Evolutionary conservation across 495 filamentous ascomycete genomes (phyloP), one percentile per base, ranked within the genome.

Genomic region (Aspergillus incahuasiensis): DNA sequence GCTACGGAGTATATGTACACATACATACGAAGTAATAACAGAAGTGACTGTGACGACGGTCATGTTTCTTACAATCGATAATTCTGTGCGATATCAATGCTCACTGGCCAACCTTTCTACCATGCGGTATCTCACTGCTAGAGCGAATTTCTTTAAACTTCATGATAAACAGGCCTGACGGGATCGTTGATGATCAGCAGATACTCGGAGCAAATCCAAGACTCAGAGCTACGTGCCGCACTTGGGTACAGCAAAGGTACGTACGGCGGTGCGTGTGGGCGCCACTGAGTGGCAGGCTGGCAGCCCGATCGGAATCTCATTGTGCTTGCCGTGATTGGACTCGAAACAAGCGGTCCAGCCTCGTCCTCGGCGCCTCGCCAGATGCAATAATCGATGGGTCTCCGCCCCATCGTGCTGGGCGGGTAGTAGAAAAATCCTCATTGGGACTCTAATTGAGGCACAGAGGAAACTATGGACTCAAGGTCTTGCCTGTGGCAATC

Each of bases 281-380:
- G 56, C 42, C 20, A 28, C 11, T 47, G 19, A 42, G 32, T 40
- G 57, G 60, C 57, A 65, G 54, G 54, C 54, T 40, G 57, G 60
- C 57, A 65, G 54, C 57, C 54, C 56, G 58, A 59, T 66, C 56
- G 54, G 54, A 58, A 59, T 42, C 58, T 59, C 56, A 54, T 39
- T 25, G 30, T 38, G 50, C 41, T 49, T 60, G 50, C 60, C 63
- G 55, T 54, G 58, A 66, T 60, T 63, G 61, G 61, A 51, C 25
- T 50, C 35, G 57, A 52, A 51, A 40, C 8, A n/a, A 40, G 38
- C 5, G n/a, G n/a, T 16, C 38, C 38, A 4, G 16, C 38, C 15
- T 38, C 52, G 55, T 55, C 53, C 52, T 53, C 54, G 47, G 45
- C 38, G 28, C 30, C 41, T 41, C 39, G 24, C 43, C 9, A 30